A percentile compares a stretch with the other conserved stretches of the same genome.
These are phyloP conservation scores for Stachybotrys elegans DNA, from an alignment of 2,329 filamentous ascomycete genomes.

Conservation along the genomic window DNA sequence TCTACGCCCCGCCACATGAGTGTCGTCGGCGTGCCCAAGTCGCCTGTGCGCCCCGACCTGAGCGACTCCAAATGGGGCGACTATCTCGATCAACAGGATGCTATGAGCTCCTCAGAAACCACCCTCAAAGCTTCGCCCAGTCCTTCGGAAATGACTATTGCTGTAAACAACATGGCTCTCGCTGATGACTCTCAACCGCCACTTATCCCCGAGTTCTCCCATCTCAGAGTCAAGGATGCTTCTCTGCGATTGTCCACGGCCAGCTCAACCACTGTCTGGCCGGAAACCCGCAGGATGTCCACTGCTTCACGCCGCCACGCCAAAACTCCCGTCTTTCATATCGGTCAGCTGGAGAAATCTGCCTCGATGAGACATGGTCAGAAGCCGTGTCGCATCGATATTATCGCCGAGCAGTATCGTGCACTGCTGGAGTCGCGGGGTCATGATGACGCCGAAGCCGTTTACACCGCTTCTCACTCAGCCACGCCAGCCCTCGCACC, in stretches of 20 bases:
- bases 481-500: background rate
- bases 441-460: conserved; percentile 29
- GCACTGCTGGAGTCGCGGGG: conserved; percentile 34
- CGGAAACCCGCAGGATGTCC: conserved; percentile 17
- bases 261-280: conserved; percentile 27
- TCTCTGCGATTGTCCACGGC: conserved; percentile 17
- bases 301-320: conserved; percentile 38
- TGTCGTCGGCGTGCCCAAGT: conserved; percentile 5
- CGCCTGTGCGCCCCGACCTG: conserved; percentile 14
- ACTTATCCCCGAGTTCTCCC: conserved; percentile 19
- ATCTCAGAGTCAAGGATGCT: conserved; percentile 15
- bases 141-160: no score
- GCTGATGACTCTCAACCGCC: no score
- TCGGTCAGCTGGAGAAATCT: conserved; percentile 42
- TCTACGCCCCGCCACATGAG: conserved; percentile 13
- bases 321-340: conserved; percentile 45
- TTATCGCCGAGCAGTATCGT: conserved; percentile 47
- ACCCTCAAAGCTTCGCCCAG: no score
- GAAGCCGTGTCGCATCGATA: conserved; percentile 35
- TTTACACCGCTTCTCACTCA: conserved; percentile 13
- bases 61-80: conserved; percentile 23
- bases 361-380: conserved; percentile 21
- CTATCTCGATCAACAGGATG: conserved; percentile 20
- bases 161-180: no score
- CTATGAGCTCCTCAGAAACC: conserved; percentile 10